Evolutionary conservation across 139 green algal species (phyloP).

Genomic region (Desmodesmus armatus): DNA sequence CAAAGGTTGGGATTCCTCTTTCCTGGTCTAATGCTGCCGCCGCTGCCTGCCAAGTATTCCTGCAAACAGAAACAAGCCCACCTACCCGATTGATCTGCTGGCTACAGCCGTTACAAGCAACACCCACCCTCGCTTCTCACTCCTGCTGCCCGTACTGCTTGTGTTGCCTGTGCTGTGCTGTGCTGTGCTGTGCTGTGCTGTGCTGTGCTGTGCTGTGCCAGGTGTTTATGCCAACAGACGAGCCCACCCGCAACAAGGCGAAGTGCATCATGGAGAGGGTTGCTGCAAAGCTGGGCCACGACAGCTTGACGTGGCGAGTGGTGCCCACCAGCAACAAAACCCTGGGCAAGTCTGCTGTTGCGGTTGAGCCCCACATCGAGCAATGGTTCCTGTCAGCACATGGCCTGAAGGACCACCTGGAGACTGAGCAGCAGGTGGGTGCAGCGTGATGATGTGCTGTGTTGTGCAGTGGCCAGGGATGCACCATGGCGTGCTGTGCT

Average conservation of each 20-base stretch:
- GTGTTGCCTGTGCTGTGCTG: background rate
- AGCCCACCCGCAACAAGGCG: slow-evolving; percentile 57
- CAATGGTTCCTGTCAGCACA: slow-evolving; percentile 86
- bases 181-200: background rate
- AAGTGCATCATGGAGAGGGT: slow-evolving; percentile 74
- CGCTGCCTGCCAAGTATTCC: background rate
- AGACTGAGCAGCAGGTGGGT: slow-evolving; percentile 69
- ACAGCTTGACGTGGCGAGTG: slow-evolving; percentile 86
- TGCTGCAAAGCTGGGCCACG: slow-evolving; percentile 73
- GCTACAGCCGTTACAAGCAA: background rate
- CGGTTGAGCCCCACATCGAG: slow-evolving; percentile 90
- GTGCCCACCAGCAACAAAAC: slow-evolving; percentile 89
- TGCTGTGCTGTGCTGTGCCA: slow-evolving; percentile 29
- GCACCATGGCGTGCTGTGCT: too few species aligned
- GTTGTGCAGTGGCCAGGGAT: background rate
- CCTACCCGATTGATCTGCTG: background rate
- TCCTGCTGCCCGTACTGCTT: background rate
- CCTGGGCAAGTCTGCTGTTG: slow-evolving; percentile 79
- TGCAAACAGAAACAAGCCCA: background rate
- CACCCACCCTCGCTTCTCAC: background rate
- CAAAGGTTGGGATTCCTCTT: too few species aligned
- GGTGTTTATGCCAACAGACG: slow-evolving; percentile 87
- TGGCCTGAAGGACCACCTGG: slow-evolving; percentile 52
- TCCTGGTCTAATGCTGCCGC: background rate
- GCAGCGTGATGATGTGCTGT: background rate